These are phyloP conservation scores for Metschnikowia borealis DNA, from an alignment of 805 yeast species.

Conservation along the genomic window DNA sequence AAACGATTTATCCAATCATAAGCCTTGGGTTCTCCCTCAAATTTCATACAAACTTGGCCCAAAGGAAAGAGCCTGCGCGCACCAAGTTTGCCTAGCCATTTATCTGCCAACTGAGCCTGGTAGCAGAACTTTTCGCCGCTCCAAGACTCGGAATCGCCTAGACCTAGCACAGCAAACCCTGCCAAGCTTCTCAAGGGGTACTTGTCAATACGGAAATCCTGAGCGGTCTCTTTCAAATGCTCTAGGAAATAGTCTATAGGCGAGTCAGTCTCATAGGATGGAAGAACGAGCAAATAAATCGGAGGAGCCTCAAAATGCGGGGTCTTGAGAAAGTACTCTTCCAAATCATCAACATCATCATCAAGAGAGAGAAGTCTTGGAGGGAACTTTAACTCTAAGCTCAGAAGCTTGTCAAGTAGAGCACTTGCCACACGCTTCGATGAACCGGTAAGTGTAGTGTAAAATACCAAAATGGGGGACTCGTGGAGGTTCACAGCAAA, in stretches of 20 bases:
- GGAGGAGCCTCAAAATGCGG: slow-evolving; percentile 45
- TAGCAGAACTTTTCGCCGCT: slow-evolving; percentile 72
- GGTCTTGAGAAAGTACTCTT: slow-evolving; percentile 68
- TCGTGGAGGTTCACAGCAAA: slow-evolving; percentile 35
- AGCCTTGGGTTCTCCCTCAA: slow-evolving; percentile 55
- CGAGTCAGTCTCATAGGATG: slow-evolving; percentile 89
- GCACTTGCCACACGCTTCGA: slow-evolving; percentile 64
- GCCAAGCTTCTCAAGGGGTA: slow-evolving; percentile 64
- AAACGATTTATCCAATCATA: slow-evolving; percentile 66
- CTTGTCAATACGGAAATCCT: slow-evolving; percentile 83
- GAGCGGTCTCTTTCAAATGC: slow-evolving; percentile 71
- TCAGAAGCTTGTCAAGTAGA: slow-evolving; percentile 38
- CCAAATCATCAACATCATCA: slow-evolving; percentile 77
- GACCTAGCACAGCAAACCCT: slow-evolving; percentile 82
- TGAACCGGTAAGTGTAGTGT: slow-evolving; percentile 83
- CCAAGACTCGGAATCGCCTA: slow-evolving; percentile 89
- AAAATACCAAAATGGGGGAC: slow-evolving; percentile 65
- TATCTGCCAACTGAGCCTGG: slow-evolving; percentile 74
- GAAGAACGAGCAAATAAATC: slow-evolving; percentile 70
- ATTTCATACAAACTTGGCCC: slow-evolving; percentile 79
- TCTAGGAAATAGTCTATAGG: slow-evolving; percentile 87
- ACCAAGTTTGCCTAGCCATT: slow-evolving; percentile 76
- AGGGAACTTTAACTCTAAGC: slow-evolving; percentile 23
- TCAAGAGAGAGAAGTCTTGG: slow-evolving; percentile 68
- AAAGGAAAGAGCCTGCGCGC: slow-evolving; percentile 79